A percentile compares a stretch with the other conserved stretches of the same genome.
phyloP scores from a whole-genome alignment of 768 basidiomycete species.

The Mrakia hoshinonis region DNA sequence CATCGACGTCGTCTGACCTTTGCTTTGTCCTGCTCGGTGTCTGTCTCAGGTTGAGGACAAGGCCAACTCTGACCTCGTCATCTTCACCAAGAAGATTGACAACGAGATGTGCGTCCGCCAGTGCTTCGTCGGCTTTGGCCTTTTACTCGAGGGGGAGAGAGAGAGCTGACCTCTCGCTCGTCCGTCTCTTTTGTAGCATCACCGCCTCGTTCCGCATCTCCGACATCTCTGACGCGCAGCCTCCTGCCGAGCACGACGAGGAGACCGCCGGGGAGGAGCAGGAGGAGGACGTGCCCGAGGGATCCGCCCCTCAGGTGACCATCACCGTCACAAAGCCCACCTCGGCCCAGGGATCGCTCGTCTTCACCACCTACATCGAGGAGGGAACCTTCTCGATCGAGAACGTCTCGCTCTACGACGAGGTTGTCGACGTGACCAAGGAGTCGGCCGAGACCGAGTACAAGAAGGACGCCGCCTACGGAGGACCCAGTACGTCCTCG shows the following conservation, averaged over 20 bases:
- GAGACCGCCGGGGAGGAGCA: constrained; percentile 39
- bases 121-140: too few relatives aligned
- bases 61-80: constrained; percentile 69
- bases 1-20: background rate
- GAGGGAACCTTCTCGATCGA: constrained; percentile 53
- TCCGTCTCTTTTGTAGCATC: constrained; percentile 48
- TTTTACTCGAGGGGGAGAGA: too few relatives aligned
- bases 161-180: background rate
- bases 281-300: constrained; percentile 32
- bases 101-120: constrained; percentile 64
- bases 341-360: constrained; percentile 40
- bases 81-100: constrained; percentile 72
- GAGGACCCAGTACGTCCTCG: constrained; percentile 68
- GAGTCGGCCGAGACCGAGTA: constrained; percentile 84
- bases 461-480: constrained; percentile 82
- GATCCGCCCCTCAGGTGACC: background rate
- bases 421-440: constrained; percentile 61
- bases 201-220: constrained; percentile 87
- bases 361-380: constrained; percentile 30
- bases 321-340: constrained; percentile 69
- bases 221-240: constrained; percentile 53
- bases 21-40: too few relatives aligned
- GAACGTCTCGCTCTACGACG: constrained; percentile 76
- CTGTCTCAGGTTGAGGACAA: constrained; percentile 56
- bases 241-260: constrained; percentile 32